Evolutionary conservation across 345 rosid genomes (phyloP).

Genomic region (Lepidium africanum): DNA sequence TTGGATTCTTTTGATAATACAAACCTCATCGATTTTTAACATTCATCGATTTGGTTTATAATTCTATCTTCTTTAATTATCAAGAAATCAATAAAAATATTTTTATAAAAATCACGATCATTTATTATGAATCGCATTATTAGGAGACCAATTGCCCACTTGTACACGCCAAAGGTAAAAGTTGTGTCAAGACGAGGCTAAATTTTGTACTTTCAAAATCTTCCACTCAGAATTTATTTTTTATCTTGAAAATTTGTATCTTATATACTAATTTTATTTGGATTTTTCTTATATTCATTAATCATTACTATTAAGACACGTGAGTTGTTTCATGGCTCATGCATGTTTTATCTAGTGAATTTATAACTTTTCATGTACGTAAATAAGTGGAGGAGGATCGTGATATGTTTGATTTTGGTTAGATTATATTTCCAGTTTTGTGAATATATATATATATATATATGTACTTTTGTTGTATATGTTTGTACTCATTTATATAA

Average conservation of each 20-base stretch:
- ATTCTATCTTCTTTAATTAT: neutral
- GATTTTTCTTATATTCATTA: too few species aligned
- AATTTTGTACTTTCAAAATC: neutral
- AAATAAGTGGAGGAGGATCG: neutral
- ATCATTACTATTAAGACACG: too few species aligned
- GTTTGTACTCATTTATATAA: slow-evolving; percentile 6
- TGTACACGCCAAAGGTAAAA: slow-evolving; percentile 27
- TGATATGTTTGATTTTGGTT: neutral
- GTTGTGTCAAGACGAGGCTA: neutral
- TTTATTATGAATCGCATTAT: slow-evolving; percentile 24
- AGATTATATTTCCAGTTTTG: neutral
- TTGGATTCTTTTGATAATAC: neutral
- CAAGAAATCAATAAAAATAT: neutral
- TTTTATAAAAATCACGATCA: neutral
- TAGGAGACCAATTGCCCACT: slow-evolving; percentile 30
- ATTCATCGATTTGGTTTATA: neutral
- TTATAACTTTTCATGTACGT: slow-evolving; percentile 2
- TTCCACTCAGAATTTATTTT: neutral
- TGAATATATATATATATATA: too few species aligned
- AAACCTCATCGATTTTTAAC: neutral
- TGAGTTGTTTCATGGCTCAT: neutral
- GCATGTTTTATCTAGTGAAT: neutral
- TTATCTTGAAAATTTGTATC: neutral
- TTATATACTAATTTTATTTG: neutral
- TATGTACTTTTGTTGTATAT: slow-evolving; percentile 8